phyloP scores from a whole-genome alignment of 2,329 filamentous ascomycete genomes.

The Neonectria coccinea region DNA sequence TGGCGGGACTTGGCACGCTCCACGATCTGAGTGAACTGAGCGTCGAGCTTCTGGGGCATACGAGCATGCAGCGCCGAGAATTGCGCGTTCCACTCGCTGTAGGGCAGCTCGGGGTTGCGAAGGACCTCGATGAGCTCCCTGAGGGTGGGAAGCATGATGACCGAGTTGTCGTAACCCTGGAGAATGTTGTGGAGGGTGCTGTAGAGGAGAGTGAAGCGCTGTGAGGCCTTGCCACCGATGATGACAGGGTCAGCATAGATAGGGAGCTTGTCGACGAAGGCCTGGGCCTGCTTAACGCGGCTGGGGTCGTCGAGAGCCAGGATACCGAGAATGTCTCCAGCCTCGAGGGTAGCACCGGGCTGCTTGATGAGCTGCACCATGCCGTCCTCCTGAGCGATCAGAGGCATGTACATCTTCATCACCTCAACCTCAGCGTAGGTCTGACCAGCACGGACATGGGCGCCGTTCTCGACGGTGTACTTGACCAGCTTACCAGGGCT shows the following conservation, averaged over 20 bases:
- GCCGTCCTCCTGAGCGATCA: conserved; percentile 94
- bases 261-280: conserved; percentile 91
- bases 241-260: conserved; percentile 87
- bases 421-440: conserved; percentile 97
- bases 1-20: conserved; percentile 83
- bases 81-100: conserved; percentile 95
- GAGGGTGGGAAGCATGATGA: conserved; percentile 90
- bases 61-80: conserved; percentile 96
- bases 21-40: conserved; percentile 84
- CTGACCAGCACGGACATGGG: conserved; percentile 92
- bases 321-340: conserved; percentile 98
- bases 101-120: conserved; percentile 89
- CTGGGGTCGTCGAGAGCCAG: conserved; percentile 94
- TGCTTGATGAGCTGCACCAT: conserved; percentile 99
- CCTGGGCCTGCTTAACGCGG: conserved; percentile 95
- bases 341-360: conserved; percentile 95
- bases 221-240: conserved; percentile 89
- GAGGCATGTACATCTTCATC: conserved; percentile 99
- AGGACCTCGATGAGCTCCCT: conserved; percentile 92
- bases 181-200: conserved; percentile 89
- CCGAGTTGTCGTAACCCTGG: conserved; percentile 94
- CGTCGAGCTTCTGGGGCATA: conserved; percentile 94
- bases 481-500: conserved; percentile 98
- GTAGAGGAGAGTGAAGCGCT: conserved; percentile 83
- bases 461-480: conserved; percentile 94